phyloP scores from a whole-genome alignment of 257 asterid species.

The Petunia secreta region DNA sequence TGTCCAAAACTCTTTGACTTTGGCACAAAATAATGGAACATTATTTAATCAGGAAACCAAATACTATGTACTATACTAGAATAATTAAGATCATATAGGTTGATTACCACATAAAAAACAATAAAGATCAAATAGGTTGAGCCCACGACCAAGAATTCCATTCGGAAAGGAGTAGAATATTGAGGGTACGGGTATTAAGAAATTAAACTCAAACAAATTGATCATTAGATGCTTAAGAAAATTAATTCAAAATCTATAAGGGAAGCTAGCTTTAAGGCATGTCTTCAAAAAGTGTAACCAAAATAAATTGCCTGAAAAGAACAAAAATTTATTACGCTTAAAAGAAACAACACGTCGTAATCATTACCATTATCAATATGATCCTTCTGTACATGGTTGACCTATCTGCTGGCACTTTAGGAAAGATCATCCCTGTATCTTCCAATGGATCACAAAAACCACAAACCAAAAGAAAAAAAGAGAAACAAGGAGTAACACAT shows the following conservation, averaged over 20 bases:
- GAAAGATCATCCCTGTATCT: constrained; percentile 9
- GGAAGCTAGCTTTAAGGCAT: background rate
- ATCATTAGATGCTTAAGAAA: background rate
- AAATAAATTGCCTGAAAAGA: background rate
- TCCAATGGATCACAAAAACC: background rate
- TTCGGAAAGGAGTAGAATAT: background rate
- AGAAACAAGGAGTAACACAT: background rate
- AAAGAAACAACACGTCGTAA: constrained; percentile 13
- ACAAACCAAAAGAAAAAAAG: background rate
- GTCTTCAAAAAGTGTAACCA: constrained; percentile 12
- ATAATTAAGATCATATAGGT: background rate
- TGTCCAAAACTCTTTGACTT: constrained; percentile 18
- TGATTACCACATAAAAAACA: background rate
- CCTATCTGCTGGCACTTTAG: background rate
- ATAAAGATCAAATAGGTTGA: background rate
- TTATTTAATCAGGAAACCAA: background rate
- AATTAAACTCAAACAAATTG: background rate
- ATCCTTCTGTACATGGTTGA: constrained; percentile 17
- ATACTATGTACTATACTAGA: background rate
- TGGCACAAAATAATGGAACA: background rate
- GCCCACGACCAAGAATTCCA: background rate
- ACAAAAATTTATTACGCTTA: background rate
- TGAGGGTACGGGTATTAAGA: background rate
- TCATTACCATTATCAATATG: constrained; percentile 1
- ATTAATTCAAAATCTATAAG: background rate